These are phyloP conservation scores for Auxenochlorella pyrenoidosa DNA, from an alignment of 139 green algal genomes.

Conservation along the genomic window DNA sequence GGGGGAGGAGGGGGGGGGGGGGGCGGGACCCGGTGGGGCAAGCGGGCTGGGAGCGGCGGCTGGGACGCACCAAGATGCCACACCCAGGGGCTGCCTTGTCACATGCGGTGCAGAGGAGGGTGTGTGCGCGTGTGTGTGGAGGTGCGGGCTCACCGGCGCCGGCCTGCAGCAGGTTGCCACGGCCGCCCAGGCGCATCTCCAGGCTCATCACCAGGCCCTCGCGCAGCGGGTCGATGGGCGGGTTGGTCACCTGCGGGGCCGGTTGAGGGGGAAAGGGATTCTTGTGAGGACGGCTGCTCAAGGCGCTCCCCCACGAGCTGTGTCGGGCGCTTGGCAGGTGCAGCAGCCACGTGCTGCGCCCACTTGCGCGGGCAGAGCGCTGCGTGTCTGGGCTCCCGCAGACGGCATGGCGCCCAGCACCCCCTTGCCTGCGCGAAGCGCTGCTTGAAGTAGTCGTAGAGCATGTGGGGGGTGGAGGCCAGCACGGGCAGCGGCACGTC, in stretches of 20 bases:
- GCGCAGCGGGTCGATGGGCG: conserved; percentile 98
- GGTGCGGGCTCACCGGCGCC: conserved; percentile 63
- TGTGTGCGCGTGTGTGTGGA: too few species aligned
- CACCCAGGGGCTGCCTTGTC: too few species aligned
- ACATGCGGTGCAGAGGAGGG: too few species aligned
- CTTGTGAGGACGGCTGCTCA: too few species aligned
- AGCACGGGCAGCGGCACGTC: conserved; percentile 97
- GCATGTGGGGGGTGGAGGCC: conserved; percentile 86
- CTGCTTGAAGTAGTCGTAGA: conserved; percentile 99
- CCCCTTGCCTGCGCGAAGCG: conserved; percentile 92
- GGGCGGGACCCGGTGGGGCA: background rate
- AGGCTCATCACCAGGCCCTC: conserved; percentile 99
- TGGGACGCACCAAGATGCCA: background rate
- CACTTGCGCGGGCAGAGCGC: background rate
- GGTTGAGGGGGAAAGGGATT: background rate
- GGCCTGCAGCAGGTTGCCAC: conserved; percentile 96
- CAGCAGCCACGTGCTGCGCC: too few species aligned
- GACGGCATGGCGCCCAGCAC: too few species aligned
- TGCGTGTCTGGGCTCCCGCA: too few species aligned
- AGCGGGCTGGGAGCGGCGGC: background rate
- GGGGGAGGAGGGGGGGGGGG: background rate
- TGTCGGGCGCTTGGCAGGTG: too few species aligned
- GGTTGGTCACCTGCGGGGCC: conserved; percentile 96
- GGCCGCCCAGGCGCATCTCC: conserved; percentile 93
- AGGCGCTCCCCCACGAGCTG: too few species aligned